Percentiles rank a stretch among this genome's conserved stretches.
Evolutionary conservation across 257 asterid genomes (phyloP).

Genomic region (Forsythia suspensa): DNA sequence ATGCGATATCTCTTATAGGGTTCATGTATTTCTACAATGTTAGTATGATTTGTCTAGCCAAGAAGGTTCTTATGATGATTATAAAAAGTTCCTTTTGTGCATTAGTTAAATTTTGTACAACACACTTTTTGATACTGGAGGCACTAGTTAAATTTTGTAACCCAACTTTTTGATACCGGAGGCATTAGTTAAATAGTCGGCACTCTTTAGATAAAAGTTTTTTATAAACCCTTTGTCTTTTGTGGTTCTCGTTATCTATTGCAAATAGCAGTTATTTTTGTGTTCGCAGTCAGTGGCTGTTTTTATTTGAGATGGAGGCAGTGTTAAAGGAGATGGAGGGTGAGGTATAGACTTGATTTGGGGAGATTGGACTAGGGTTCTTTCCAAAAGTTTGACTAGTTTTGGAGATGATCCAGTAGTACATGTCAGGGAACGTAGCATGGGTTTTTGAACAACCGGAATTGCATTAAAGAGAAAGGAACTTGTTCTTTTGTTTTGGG

Average conservation of each 20-base stretch:
- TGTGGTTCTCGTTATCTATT: constrained; percentile 26
- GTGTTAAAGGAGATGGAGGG: constrained; percentile 44
- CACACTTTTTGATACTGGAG: background rate
- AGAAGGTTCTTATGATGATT: background rate
- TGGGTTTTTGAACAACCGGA: constrained; percentile 27
- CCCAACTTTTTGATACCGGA: no score
- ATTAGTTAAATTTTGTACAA: background rate
- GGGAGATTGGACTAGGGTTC: constrained; percentile 38
- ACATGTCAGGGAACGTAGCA: constrained; percentile 2
- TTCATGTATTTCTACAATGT: background rate
- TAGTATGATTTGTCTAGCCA: background rate
- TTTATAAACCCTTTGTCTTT: no score
- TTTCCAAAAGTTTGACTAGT: constrained; percentile 30
- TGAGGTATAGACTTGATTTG: constrained; percentile 28
- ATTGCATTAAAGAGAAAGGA: constrained; percentile 25
- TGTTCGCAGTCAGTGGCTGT: constrained; percentile 17
- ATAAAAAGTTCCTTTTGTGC: background rate
- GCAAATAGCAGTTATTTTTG: constrained; percentile 15
- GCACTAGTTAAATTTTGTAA: no score
- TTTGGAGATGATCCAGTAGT: constrained; percentile 38
- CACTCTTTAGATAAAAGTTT: constrained; percentile 27
- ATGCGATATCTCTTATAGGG: background rate
- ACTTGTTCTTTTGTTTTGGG: constrained; percentile 28
- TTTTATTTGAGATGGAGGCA: background rate
- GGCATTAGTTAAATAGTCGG: no score